Evolutionary conservation across 345 rosid genomes (phyloP), one percentile per base, ranked within the genome.

Genomic region (Boechera divaricarpa): DNA sequence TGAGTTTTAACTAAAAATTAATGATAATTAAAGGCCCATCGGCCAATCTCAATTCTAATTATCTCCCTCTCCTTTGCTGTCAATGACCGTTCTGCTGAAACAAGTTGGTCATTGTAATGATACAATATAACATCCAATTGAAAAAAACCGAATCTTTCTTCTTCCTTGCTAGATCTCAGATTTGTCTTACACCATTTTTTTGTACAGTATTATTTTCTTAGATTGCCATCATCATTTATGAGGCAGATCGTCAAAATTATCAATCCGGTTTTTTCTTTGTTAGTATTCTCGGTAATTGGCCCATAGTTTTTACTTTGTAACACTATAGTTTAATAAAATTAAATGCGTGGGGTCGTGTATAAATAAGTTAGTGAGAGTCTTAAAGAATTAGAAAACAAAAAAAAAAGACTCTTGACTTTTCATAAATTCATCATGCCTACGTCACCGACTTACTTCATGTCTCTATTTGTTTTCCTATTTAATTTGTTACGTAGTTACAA

Each of bases 91-190:
- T 15, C 51, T 70, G 36, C 47, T 2, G n/a, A 4, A 58, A 44
- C 56, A 56, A 56, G 41, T 69, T 69, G 64, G 31, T 70, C 47
- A 59, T 58, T 58, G 32, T 57, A 29, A 29, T 11, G 55, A 69
- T 18, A 24, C 31, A 16, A 10, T 24, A 38, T 10, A 16, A 24
- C 13, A 29, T 12, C 10, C 24, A 45, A 15, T 44, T 59, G 60
- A 49, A 58, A 59, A 18, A 32, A 21, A 21, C 24, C 12, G 53
- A 60, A 51, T 38, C 6, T 68, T 59, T 76, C 62, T 16, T 76
- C 63, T 61, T 69, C 56, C 39, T 69, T 1, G 15, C 69, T 61
- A 61, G 70, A 76, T 77, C 63, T 67, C 41, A 57, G n/a, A 21
- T 26, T 45, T 26, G 11, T 5, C 6, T 35, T 66, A 7, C 5